A percentile compares a stretch with the other conserved stretches of the same genome.
Evolutionary conservation across 2,329 filamentous ascomycete species (phyloP).

Genomic region (Sporothrix pseudoabietina): DNA sequence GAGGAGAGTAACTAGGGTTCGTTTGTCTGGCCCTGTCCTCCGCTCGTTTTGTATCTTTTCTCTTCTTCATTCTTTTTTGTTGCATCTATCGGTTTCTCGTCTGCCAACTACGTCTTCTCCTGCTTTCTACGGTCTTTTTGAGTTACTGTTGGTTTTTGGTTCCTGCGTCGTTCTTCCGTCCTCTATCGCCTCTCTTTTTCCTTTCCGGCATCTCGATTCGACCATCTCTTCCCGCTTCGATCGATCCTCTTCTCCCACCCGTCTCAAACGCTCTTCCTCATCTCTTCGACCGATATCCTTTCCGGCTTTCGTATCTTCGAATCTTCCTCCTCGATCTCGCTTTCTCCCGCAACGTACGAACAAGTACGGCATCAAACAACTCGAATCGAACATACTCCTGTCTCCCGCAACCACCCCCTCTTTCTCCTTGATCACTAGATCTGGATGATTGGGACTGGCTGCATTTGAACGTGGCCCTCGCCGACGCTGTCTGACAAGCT

Average conservation of each 20-base stretch:
- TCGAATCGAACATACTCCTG: not conserved
- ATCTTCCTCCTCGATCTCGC: not conserved
- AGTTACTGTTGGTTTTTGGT: conserved; percentile 5
- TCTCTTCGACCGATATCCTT: not conserved
- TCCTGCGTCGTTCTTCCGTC: not conserved
- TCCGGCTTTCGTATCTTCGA: not conserved
- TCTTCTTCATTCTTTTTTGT: conserved; percentile 9
- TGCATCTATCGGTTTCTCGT: not conserved
- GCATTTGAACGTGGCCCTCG: conserved; percentile 29
- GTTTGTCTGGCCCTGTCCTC: conserved; percentile 17
- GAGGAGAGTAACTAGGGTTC: conserved; percentile 16
- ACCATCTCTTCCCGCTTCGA: not conserved
- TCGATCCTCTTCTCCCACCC: not conserved
- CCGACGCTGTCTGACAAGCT: conserved; percentile 29
- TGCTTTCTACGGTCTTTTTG: conserved; percentile 8
- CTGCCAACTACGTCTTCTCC: not conserved
- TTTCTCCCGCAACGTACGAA: conserved; percentile 3
- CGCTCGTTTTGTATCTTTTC: conserved; percentile 8
- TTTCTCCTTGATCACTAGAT: not conserved
- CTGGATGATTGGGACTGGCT: conserved; percentile 27
- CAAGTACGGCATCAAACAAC: not conserved
- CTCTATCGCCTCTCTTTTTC: conserved; percentile 13
- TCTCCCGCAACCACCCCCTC: not conserved
- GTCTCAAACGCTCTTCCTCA: not conserved
- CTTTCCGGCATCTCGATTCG: conserved; percentile 13